Evolutionary conservation across 2,329 filamentous ascomycete species (phyloP), one percentile per base, ranked within the genome.

Genomic region (Aspergillus fructus): DNA sequence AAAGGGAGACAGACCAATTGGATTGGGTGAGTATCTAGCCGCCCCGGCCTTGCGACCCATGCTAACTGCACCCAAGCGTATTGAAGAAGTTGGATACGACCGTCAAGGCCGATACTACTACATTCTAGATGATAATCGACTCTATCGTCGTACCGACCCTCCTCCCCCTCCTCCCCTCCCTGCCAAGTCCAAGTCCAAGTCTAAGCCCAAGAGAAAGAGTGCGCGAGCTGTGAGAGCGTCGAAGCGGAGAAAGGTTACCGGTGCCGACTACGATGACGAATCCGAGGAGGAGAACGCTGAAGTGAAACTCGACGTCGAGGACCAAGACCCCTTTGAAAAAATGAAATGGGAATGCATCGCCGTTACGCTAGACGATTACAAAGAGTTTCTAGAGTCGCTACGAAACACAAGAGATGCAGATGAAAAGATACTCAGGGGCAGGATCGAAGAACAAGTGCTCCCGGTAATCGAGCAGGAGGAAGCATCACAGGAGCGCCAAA

Each of bases 321-420:
- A 90, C 62, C 86, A 89, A 56, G 83, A 90, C 62, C 86, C 87
- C 1, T 81, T 93, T 17, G 89, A 87, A 17, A 88, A 86, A 6
- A 89, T 88, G 76, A 90, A 84, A 60, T 99, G 94, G 93, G 92
- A 97, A 71, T 97, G 93, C 68, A 69, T 99, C 42, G 94, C 92
- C 40, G 84, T 96, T 53, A 91, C 88, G 0, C 77, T 96, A 19
- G 80, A 87, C 17, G 91, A 99, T 52, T 90, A 96, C 62, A 85
- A 84, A 52, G 74, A 78, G 1, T 89, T 97, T 58, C 73, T 97
- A 53, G 80, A 84, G 5, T 84, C 82, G 0, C 85, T 97, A 39
- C 83, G 84, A 45, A 91, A 89, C 66, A 90, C 87, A 34, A 88
- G 88, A 55, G 91, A 97, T 70, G 81, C 86, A 5, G 93, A 97